phyloP scores from a whole-genome alignment of 129 eudicot species.

The Saposhnikovia divaricata region DNA sequence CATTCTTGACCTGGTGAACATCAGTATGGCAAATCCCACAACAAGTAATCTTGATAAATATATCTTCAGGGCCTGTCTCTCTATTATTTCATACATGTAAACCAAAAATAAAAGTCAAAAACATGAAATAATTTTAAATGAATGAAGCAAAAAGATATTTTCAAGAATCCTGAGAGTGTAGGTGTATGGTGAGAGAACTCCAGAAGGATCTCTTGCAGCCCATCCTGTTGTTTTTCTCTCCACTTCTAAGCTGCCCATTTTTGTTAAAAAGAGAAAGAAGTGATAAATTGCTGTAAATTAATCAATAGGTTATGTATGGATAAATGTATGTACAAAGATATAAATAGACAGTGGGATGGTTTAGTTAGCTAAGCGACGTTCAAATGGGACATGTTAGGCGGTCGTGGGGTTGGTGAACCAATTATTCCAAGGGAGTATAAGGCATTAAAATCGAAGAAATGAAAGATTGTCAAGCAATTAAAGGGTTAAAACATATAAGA shows the following conservation, averaged over 20 bases:
- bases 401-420: neutral
- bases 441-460: too few relatives aligned
- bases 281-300: neutral
- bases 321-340: neutral
- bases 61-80: constrained; percentile 75
- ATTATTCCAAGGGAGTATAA: neutral
- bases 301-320: neutral
- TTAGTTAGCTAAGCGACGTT: neutral
- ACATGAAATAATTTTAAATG: neutral
- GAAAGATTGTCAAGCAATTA: too few relatives aligned
- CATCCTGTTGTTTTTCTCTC: constrained; percentile 66
- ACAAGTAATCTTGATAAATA: constrained; percentile 58
- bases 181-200: constrained; percentile 70
- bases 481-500: neutral
- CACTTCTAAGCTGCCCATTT: constrained; percentile 78
- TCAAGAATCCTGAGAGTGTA: constrained; percentile 64
- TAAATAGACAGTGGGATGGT: neutral
- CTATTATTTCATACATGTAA: constrained; percentile 21
- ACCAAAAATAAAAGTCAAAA: neutral
- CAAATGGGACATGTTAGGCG: neutral
- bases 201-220: constrained; percentile 94
- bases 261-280: neutral
- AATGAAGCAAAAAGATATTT: neutral
- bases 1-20: constrained; percentile 79
- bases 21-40: constrained; percentile 94